Evolutionary conservation across 2,329 filamentous ascomycete species (phyloP), one percentile per base, ranked within the genome.

Genomic region (Epichloe hybrida): DNA sequence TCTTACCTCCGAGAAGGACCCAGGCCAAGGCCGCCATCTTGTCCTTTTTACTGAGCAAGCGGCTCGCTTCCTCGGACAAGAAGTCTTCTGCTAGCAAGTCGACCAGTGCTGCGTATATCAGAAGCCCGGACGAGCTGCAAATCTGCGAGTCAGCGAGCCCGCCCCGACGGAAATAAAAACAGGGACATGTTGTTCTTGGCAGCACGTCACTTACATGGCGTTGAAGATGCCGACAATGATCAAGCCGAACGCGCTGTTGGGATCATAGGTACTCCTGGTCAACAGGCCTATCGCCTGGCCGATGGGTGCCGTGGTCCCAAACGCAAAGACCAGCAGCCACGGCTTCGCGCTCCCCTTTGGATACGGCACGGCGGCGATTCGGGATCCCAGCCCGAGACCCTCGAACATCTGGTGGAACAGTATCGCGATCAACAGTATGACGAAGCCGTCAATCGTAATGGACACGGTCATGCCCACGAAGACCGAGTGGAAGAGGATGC

Each of bases 401-500:
- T 75, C 80, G 53, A 84, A 84, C 56, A 79, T 82, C 59, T 84
- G 83, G 61, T 86, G 83, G 69, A 87, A 86, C 35, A 81, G 68
- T 52, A 87, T 86, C 54, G 83, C 83, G 46, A 85, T 68, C 7
- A 86, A 71, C 3, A 87, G 73, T 27, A 86, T 72, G 51, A 82
- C 65, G 62, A 86, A 86, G 4, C 80, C 77, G 1, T 84, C 79
- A 1, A 78, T 77, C 20, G 82, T 82, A 55, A 87, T 83, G 27
- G 80, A 83, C 27, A 87, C 68, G 0, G 84, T 84, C 73, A 86
- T 84, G 52, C 83, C 83, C 51, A 87, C 83, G 62, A 87, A 87
- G 53, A 89, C 76, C 54, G 81, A 86, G 67, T 89, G 85, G 63
- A 89, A 89, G 11, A 89, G 72, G 56, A 89, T 89, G 54, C 85